phyloP scores from a whole-genome alignment of 2,329 filamentous ascomycete species.

The Beauveria sp. region DNA sequence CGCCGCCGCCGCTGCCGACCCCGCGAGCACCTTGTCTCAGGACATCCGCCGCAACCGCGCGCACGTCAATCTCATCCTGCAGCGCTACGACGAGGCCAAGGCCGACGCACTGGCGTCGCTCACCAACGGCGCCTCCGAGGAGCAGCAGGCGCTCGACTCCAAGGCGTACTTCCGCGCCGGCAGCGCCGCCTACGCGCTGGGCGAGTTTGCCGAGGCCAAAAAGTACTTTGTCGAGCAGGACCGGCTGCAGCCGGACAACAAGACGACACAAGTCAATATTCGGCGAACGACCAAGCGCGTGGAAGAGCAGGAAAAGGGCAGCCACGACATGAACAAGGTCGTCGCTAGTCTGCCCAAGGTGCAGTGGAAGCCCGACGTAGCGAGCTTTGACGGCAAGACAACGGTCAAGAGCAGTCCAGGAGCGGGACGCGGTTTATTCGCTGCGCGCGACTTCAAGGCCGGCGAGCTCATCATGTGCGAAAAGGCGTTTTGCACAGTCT shows the following conservation, averaged over 20 bases:
- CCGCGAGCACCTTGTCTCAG: constrained; percentile 15
- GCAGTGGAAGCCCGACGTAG: constrained; percentile 23
- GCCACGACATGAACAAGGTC: constrained; percentile 19
- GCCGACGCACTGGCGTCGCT: constrained; percentile 25
- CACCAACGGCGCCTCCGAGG: constrained; percentile 10
- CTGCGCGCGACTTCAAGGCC: constrained; percentile 21
- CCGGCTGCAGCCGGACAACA: constrained; percentile 19
- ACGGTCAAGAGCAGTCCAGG: constrained; percentile 20
- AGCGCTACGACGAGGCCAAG: constrained; percentile 24
- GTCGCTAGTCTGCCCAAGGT: constrained; percentile 17
- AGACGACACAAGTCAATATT: constrained; percentile 16
- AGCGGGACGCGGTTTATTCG: constrained; percentile 30
- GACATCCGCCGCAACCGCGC: constrained; percentile 27
- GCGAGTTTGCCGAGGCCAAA: constrained; percentile 19
- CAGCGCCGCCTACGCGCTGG: constrained; percentile 22
- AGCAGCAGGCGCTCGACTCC: constrained; percentile 18
- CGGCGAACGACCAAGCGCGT: constrained; percentile 17
- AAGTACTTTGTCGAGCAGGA: constrained; percentile 18
- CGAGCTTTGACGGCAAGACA: constrained; percentile 21
- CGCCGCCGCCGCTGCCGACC: neutral
- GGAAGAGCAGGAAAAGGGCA: constrained; percentile 17
- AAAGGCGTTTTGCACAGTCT: constrained; percentile 25
- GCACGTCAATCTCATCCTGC: constrained; percentile 24
- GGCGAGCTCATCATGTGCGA: constrained; percentile 28
- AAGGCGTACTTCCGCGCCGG: constrained; percentile 28